A percentile compares a stretch with the other conserved stretches of the same genome.
phyloP scores from a whole-genome alignment of 2,329 filamentous ascomycete species.

The Colletotrichum abscissum region DNA sequence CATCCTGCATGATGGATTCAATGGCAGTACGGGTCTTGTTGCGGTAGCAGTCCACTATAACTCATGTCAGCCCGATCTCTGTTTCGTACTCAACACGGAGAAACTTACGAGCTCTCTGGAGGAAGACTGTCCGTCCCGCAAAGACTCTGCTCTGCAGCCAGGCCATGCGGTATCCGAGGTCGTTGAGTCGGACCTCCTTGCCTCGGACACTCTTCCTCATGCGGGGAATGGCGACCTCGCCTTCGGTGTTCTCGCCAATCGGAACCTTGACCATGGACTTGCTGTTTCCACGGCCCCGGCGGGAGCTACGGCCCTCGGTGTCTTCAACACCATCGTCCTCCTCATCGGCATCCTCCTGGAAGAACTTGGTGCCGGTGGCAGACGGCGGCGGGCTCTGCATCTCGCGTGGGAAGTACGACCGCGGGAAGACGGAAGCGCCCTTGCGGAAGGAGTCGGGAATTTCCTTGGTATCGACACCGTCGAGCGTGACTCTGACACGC shows the following conservation, averaged over 20 bases:
- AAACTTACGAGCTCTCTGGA: constrained; percentile 91
- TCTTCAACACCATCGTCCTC: constrained; percentile 67
- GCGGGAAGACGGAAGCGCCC: constrained; percentile 88
- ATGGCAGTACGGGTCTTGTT: constrained; percentile 90
- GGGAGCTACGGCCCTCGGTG: constrained; percentile 58
- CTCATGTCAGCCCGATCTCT: constrained; percentile 21
- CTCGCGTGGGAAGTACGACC: constrained; percentile 91
- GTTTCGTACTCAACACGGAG: neutral
- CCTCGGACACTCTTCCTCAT: constrained; percentile 76
- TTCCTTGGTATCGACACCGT: constrained; percentile 92
- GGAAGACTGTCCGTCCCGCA: constrained; percentile 84
- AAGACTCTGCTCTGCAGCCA: constrained; percentile 97
- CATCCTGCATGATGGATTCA: constrained; percentile 79
- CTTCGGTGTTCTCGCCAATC: constrained; percentile 76
- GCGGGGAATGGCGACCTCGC: constrained; percentile 79
- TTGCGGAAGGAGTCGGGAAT: constrained; percentile 96
- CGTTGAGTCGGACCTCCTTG: constrained; percentile 92
- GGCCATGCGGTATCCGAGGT: constrained; percentile 93
- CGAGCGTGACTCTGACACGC: constrained; percentile 91
- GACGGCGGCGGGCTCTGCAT: constrained; percentile 89
- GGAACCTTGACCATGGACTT: constrained; percentile 69
- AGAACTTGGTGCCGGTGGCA: constrained; percentile 79
- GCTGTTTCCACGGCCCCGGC: constrained; percentile 47
- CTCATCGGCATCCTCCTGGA: constrained; percentile 72
- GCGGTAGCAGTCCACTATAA: constrained; percentile 90